Percentiles rank a stretch among this genome's conserved stretches.
These are phyloP conservation scores for Trichocomaceae sp. DNA, from an alignment of 2,329 filamentous ascomycete species.

Conservation along the genomic window DNA sequence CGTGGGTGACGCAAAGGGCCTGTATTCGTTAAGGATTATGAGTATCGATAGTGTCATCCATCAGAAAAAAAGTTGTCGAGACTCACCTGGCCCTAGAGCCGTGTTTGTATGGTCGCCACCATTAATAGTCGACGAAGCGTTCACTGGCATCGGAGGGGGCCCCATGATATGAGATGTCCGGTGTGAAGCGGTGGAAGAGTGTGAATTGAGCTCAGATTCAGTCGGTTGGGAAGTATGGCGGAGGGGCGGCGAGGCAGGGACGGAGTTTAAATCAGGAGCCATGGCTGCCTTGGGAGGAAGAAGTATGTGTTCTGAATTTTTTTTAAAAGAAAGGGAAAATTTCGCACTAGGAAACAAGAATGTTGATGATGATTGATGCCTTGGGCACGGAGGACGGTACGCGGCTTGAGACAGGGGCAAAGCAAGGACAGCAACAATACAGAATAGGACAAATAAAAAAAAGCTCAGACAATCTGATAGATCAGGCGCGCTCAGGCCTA, in stretches of 20 bases:
- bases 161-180: conserved; percentile 45
- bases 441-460: neutral
- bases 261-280: conserved; percentile 43
- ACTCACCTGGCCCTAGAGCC: conserved; percentile 36
- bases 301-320: neutral
- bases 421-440: neutral
- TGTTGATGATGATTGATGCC: neutral
- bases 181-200: conserved; percentile 38
- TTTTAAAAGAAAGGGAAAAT: too few species aligned
- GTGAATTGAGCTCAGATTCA: conserved; percentile 22
- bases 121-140: conserved; percentile 21
- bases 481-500: neutral
- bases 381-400: neutral
- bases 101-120: conserved; percentile 31
- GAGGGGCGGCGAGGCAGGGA: conserved; percentile 31
- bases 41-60: neutral
- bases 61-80: neutral
- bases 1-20: conserved; percentile 79
- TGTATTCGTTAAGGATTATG: neutral
- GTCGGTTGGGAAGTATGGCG: conserved; percentile 27
- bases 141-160: conserved; percentile 31
- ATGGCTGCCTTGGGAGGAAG: conserved; percentile 24
- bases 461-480: neutral
- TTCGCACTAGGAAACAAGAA: neutral
- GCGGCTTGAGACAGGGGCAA: neutral